These are phyloP conservation scores for Arthrobotrys musiformis DNA, from an alignment of 2,329 filamentous ascomycete genomes.

Conservation along the genomic window DNA sequence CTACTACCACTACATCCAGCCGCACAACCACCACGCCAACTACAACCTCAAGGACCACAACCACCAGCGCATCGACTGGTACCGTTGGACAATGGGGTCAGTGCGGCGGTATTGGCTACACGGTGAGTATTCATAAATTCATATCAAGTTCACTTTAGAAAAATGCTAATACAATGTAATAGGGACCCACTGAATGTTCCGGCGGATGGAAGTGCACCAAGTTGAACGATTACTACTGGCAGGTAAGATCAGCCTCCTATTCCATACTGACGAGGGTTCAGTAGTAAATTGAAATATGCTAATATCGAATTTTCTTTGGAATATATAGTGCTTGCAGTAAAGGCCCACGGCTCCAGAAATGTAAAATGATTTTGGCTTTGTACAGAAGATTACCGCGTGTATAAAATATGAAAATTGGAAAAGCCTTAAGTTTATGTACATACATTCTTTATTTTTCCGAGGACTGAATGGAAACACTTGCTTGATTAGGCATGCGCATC, in stretches of 20 bases:
- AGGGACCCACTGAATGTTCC: slow-evolving; percentile 17
- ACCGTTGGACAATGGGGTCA: slow-evolving; percentile 23
- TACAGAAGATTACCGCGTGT: too few relatives aligned
- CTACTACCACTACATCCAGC: not conserved
- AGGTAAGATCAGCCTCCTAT: slow-evolving; percentile 17
- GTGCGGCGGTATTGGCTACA: slow-evolving; percentile 23
- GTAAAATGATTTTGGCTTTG: too few relatives aligned
- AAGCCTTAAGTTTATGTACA: too few relatives aligned
- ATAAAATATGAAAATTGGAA: too few relatives aligned
- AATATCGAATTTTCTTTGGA: not conserved
- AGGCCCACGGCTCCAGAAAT: too few relatives aligned
- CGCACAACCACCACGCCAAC: slow-evolving; percentile 2
- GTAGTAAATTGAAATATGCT: not conserved
- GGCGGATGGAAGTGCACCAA: slow-evolving; percentile 17
- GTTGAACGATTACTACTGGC: slow-evolving; percentile 33
- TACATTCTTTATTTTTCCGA: too few relatives aligned
- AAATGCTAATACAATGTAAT: not conserved
- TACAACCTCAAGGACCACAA: not conserved
- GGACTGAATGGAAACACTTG: too few relatives aligned
- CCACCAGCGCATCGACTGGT: not conserved
- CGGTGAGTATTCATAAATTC: not conserved
- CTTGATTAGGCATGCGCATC: too few relatives aligned
- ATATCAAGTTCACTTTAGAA: not conserved
- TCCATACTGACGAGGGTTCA: not conserved
- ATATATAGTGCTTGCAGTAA: not conserved